These are phyloP conservation scores for Silene vulgaris DNA, from an alignment of 179 eudicot genomes.

Conservation along the genomic window DNA sequence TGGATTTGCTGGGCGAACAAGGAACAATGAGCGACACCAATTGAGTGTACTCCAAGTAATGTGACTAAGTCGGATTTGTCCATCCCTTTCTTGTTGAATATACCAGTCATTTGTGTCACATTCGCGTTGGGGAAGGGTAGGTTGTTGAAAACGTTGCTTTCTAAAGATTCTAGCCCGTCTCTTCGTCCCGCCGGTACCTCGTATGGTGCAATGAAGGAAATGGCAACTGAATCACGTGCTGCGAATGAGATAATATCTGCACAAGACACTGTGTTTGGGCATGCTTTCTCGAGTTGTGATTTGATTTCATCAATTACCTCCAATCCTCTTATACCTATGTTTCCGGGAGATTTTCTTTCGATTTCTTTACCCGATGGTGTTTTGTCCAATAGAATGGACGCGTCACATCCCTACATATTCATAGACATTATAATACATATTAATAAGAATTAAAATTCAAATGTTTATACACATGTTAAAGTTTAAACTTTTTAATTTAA, in stretches of 20 bases:
- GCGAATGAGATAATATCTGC: conserved; percentile 32
- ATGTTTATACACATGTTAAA: no score
- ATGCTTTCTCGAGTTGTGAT: conserved; percentile 20
- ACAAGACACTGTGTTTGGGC: conserved; percentile 32
- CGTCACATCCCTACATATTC: conserved; percentile 41
- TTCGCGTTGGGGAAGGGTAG: conserved; percentile 17
- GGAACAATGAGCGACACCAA: conserved; percentile 24
- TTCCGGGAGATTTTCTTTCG: conserved; percentile 29
- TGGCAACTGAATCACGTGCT: conserved; percentile 18
- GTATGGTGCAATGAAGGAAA: conserved; percentile 1
- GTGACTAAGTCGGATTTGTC: conserved; percentile 22
- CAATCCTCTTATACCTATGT: conserved; percentile 27
- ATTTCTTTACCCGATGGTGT: conserved; percentile 20
- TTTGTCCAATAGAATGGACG: conserved; percentile 33
- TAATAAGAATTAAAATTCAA: no score
- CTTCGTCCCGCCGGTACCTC: conserved; percentile 25
- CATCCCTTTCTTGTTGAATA: conserved; percentile 17
- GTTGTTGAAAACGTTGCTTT: conserved; percentile 1
- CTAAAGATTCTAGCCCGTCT: conserved; percentile 19
- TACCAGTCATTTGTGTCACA: not conserved
- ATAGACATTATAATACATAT: not conserved
- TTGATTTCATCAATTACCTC: conserved; percentile 32
- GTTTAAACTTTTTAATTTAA: no score
- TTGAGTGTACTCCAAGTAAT: conserved; percentile 22
- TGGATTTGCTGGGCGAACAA: not conserved